phyloP scores from a whole-genome alignment of 169 alveolate genomes.

The Cardiosporidium cionae region DNA sequence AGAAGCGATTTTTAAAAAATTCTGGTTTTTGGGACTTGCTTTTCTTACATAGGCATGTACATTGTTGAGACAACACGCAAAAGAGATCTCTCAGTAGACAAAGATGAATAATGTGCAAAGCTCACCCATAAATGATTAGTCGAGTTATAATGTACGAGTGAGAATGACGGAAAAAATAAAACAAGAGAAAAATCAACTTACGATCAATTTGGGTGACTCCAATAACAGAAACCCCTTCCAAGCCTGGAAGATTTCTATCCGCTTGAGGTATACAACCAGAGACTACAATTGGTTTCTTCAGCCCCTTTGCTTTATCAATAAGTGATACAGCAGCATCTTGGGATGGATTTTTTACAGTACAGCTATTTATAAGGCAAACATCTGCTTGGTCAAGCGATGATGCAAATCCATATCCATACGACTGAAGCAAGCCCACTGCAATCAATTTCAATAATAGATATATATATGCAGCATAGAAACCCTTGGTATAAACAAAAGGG shows the following conservation, averaged over 20 bases:
- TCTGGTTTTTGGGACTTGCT: conserved; percentile 30
- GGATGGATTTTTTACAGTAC: conserved; percentile 98
- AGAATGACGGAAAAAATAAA: too few species aligned
- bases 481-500: too few species aligned
- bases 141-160: too few species aligned
- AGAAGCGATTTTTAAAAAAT: conserved; percentile 71
- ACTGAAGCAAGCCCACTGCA: conserved; percentile 40
- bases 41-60: conserved; percentile 8
- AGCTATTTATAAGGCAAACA: conserved; percentile 84
- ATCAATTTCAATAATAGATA: neutral
- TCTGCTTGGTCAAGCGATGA: conserved; percentile 78
- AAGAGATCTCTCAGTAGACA: too few species aligned
- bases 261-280: conserved; percentile 96
- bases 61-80: neutral
- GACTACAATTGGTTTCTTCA: conserved; percentile 70
- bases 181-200: conserved; percentile 23
- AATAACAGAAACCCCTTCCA: conserved; percentile 36
- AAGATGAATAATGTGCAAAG: too few species aligned
- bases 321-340: conserved; percentile 78
- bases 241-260: conserved; percentile 56
- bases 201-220: conserved; percentile 51
- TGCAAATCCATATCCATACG: conserved; percentile 61
- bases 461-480: too few species aligned
- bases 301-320: conserved; percentile 50
- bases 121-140: too few species aligned